A percentile compares a stretch with the other conserved stretches of the same genome.
phyloP scores from a whole-genome alignment of 2,329 filamentous ascomycete species.

The Sclerotinia trifoliorum region DNA sequence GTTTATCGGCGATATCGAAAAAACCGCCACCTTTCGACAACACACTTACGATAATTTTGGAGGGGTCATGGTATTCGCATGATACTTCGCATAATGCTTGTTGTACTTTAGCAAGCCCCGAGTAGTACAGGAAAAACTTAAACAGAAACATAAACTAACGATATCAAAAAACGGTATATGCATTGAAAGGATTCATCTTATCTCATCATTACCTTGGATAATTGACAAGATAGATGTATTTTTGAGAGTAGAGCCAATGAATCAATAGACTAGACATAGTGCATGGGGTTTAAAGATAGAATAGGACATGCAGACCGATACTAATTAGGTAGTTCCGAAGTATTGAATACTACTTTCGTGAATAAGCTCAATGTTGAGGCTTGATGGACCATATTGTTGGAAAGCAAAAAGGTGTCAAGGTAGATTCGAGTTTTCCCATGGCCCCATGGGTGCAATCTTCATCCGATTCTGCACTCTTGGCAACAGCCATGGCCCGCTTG shows the following conservation, averaged over 20 bases:
- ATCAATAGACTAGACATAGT: constrained; percentile 8
- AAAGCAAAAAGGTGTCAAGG: constrained; percentile 5
- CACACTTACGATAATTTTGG: constrained; percentile 23
- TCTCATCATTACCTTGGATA: constrained; percentile 19
- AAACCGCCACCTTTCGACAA: constrained; percentile 20
- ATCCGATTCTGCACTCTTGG: constrained; percentile 23
- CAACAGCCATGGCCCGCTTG: constrained; percentile 22
- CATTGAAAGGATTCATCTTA: constrained; percentile 18
- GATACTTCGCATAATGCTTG: constrained; percentile 23
- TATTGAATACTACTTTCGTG: constrained; percentile 14
- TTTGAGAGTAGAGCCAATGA: constrained; percentile 14
- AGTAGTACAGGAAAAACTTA: constrained; percentile 7
- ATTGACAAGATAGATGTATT: constrained; percentile 12
- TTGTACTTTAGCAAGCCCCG: constrained; percentile 17
- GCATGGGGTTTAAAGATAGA: constrained; percentile 9
- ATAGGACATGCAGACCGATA: constrained; percentile 12
- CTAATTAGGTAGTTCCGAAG: constrained; percentile 21
- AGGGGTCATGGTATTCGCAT: constrained; percentile 19
- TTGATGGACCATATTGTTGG: constrained; percentile 17
- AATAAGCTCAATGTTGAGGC: constrained; percentile 13
- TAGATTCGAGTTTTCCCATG: constrained; percentile 12
- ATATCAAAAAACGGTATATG: constrained; percentile 3
- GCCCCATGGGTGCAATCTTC: constrained; percentile 23
- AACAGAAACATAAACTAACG: constrained; percentile 6
- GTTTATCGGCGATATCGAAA: constrained; percentile 15